phyloP scores from a whole-genome alignment of 2,329 filamentous ascomycete genomes.

The Mycocentrospora acerina region DNA sequence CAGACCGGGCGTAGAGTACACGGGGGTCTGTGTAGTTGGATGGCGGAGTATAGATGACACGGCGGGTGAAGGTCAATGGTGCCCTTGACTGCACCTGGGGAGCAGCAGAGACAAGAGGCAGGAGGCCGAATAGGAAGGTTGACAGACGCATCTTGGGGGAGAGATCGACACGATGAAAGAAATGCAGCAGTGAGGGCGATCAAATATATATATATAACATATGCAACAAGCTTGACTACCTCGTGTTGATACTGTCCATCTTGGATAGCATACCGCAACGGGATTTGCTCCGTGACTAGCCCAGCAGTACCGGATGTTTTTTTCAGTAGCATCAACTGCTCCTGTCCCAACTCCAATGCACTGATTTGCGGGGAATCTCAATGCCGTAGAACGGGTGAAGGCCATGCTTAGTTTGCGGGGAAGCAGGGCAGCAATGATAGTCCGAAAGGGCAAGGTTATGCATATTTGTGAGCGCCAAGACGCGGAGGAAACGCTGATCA shows the following conservation, averaged over 20 bases:
- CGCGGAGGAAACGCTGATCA: too few species aligned
- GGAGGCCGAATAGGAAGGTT: slow-evolving; percentile 25
- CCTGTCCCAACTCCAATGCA: neutral
- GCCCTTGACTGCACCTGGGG: slow-evolving; percentile 20
- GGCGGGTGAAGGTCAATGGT: slow-evolving; percentile 31
- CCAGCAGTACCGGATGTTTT: too few species aligned
- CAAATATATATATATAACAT: slow-evolving; percentile 6
- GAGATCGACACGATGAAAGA: slow-evolving; percentile 3
- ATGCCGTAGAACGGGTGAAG: neutral
- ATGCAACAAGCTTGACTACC: too few species aligned
- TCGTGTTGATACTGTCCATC: too few species aligned
- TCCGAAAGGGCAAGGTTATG: too few species aligned
- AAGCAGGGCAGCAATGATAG: too few species aligned
- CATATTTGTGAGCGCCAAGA: too few species aligned
- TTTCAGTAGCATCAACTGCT: neutral
- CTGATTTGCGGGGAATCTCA: neutral
- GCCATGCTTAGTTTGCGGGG: neutral
- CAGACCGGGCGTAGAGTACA: slow-evolving; percentile 55
- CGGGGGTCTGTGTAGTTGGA: slow-evolving; percentile 49
- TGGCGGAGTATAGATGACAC: slow-evolving; percentile 48
- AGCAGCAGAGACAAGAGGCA: slow-evolving; percentile 19
- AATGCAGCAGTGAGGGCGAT: neutral
- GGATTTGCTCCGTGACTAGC: too few species aligned
- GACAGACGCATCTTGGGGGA: slow-evolving; percentile 33
- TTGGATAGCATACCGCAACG: too few species aligned